phyloP scores from a whole-genome alignment of 208 protist species.

The Wallacemonas sp. region DNA sequence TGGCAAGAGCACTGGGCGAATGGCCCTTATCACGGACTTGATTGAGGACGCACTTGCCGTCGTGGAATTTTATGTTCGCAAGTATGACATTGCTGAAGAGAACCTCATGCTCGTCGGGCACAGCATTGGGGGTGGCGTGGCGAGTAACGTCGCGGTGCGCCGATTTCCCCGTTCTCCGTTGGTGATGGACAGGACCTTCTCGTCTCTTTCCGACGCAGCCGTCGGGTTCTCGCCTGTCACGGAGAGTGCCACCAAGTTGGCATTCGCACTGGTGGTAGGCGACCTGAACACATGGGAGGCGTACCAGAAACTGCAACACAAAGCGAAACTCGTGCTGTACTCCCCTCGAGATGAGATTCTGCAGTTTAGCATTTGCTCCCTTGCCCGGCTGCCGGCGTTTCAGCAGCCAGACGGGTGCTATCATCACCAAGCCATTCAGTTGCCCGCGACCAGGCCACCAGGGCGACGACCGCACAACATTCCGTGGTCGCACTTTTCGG shows the following conservation, averaged over 20 bases:
- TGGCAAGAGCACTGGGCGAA: constrained; percentile 63
- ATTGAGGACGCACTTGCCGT: constrained; percentile 61
- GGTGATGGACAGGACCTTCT: constrained; percentile 79
- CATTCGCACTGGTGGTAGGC: constrained; percentile 45
- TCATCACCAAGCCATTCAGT: constrained; percentile 30
- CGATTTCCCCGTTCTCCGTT: constrained; percentile 29
- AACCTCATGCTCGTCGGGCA: constrained; percentile 75
- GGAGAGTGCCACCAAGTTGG: constrained; percentile 24
- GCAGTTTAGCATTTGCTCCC: constrained; percentile 33
- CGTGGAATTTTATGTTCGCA: constrained; percentile 23
- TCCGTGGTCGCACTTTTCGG: constrained; percentile 17
- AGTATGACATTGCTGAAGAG: constrained; percentile 28
- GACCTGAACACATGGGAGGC: constrained; percentile 49
- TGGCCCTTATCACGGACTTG: constrained; percentile 45
- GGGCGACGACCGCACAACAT: constrained; percentile 26
- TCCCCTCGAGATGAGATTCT: constrained; percentile 73
- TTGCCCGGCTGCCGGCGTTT: constrained; percentile 45
- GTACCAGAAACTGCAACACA: constrained; percentile 30
- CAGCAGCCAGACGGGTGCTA: constrained; percentile 14
- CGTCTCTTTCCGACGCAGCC: constrained; percentile 67
- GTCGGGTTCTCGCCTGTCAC: constrained; percentile 58
- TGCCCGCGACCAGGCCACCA: constrained; percentile 14
- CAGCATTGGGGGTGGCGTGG: constrained; percentile 77
- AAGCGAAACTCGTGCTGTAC: constrained; percentile 70
- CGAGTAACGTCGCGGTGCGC: constrained; percentile 39